A percentile compares a stretch with the other conserved stretches of the same genome.
These are phyloP conservation scores for Daldinia vernicosa DNA, from an alignment of 495 filamentous ascomycete species.

Conservation along the genomic window DNA sequence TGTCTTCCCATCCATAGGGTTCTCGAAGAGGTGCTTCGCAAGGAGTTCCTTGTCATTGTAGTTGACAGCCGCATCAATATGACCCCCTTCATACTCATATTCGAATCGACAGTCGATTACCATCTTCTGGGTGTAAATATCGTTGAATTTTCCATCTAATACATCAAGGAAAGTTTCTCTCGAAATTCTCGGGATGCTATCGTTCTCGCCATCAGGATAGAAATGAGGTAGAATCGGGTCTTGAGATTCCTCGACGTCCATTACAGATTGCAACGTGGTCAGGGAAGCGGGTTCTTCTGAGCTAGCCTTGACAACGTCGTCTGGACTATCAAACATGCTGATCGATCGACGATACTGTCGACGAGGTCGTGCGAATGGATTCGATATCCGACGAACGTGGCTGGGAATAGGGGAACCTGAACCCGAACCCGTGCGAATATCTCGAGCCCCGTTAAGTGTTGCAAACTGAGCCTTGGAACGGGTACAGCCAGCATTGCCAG, in stretches of 20 bases:
- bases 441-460: conserved; percentile 52
- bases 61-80: conserved; percentile 92
- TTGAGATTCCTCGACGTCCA: conserved; percentile 75
- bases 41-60: conserved; percentile 93
- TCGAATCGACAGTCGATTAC: conserved; percentile 98
- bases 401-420: conserved; percentile 79
- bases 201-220: conserved; percentile 78
- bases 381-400: conserved; percentile 75
- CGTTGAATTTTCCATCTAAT: conserved; percentile 84
- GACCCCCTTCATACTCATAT: conserved; percentile 97
- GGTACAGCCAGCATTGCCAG: conserved; percentile 58
- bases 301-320: conserved; percentile 79
- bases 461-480: conserved; percentile 70
- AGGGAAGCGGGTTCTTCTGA: conserved; percentile 63
- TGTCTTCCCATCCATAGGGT: conserved; percentile 69
- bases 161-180: conserved; percentile 80
- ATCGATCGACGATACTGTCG: conserved; percentile 90
- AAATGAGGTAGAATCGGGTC: conserved; percentile 84
- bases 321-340: conserved; percentile 96
- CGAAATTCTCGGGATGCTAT: conserved; percentile 86
- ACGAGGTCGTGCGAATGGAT: conserved; percentile 76
- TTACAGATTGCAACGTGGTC: conserved; percentile 70
- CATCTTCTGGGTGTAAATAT: conserved; percentile 76
- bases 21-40: conserved; percentile 77
- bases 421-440: conserved; percentile 73